Conservation (phyloP, 2,329 filamentous ascomycete species). For the Trichoderma sp. region DNA sequence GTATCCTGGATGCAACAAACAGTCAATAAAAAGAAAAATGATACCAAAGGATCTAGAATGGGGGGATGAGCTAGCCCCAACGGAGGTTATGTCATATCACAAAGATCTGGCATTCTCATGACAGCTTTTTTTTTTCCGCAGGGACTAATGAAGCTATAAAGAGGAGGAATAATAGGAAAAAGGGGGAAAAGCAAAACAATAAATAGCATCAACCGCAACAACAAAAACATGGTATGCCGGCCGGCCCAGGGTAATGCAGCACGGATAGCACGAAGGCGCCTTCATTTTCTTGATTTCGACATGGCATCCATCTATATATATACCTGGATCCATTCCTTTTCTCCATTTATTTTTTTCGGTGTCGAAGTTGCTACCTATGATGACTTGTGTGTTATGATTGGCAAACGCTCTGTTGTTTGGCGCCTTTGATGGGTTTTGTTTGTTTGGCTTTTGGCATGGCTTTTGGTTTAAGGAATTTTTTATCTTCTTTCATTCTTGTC, state of each 20-base stretch:
- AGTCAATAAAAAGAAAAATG: neutral
- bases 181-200: neutral
- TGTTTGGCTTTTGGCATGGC: constrained; percentile 6
- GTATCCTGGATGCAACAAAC: neutral
- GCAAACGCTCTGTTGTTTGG: constrained; percentile 12
- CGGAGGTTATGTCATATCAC: neutral
- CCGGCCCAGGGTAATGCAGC: neutral
- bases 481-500: neutral
- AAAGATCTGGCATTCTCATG: neutral
- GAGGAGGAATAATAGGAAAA: neutral
- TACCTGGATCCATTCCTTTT: neutral
- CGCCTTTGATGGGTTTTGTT: constrained; percentile 2
- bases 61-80: neutral
- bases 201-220: neutral
- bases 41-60: constrained; percentile 19
- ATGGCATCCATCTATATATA: neutral
- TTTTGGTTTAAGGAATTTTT: neutral
- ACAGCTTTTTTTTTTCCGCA: neutral
- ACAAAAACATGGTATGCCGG: neutral
- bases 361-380: neutral
- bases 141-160: neutral
- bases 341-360: neutral
- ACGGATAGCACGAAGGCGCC: constrained; percentile 3
- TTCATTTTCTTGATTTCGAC: constrained; percentile 9
- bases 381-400: constrained; percentile 11